Evolutionary conservation across 2,329 filamentous ascomycete species (phyloP).

Genomic region (Alternaria incomplexa): DNA sequence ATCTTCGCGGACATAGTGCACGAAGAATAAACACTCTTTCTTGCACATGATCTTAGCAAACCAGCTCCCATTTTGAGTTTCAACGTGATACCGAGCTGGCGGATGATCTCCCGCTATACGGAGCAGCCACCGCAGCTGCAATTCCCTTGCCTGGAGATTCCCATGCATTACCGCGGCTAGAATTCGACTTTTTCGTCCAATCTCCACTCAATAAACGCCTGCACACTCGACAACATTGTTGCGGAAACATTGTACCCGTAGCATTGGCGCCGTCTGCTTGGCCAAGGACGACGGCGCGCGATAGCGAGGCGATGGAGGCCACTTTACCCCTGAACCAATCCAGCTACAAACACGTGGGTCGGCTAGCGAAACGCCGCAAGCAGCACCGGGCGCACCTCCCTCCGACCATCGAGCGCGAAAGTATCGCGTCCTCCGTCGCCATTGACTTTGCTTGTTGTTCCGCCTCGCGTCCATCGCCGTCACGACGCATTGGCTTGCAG

Average conservation of each 20-base stretch:
- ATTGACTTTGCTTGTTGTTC: neutral
- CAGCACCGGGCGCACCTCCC: constrained; percentile 6
- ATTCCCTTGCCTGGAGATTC: neutral
- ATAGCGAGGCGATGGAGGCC: neutral
- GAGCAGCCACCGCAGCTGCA: neutral
- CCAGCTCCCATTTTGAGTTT: neutral
- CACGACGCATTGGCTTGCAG: neutral
- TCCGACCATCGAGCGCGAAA: neutral
- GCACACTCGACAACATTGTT: neutral
- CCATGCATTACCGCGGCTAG: neutral
- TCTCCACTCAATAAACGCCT: constrained; percentile 9
- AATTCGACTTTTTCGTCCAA: neutral
- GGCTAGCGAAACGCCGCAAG: constrained; percentile 20
- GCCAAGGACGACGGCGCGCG: neutral
- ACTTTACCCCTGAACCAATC: constrained; percentile 19
- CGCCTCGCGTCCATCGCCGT: neutral
- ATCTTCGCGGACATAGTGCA: neutral
- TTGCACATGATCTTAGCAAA: neutral
- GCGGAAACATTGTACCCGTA: neutral
- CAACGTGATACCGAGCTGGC: neutral
- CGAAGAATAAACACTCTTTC: neutral
- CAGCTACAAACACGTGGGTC: constrained; percentile 22
- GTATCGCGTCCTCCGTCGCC: neutral
- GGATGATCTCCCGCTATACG: neutral
- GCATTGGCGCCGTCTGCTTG: neutral